A percentile compares a stretch with the other conserved stretches of the same genome.
These are phyloP conservation scores for Botrytis cinerea DNA, from an alignment of 2,329 filamentous ascomycete species.

Conservation along the genomic window DNA sequence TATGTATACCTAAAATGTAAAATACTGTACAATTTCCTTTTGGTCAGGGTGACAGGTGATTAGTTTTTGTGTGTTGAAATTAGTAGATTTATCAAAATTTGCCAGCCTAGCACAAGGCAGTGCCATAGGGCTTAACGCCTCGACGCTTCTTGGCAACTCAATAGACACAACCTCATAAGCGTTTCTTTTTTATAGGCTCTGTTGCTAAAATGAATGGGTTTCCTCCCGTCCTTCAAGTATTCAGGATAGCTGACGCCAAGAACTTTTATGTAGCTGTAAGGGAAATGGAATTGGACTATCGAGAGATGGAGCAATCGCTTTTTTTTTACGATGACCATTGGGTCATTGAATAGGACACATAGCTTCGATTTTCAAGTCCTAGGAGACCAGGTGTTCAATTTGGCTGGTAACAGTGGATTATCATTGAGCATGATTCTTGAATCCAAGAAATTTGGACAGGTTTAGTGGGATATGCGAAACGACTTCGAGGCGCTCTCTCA, in stretches of 20 bases:
- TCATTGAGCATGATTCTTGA: slow-evolving; percentile 2
- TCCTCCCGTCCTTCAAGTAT: neutral
- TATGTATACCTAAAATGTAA: no score
- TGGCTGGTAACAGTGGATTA: neutral
- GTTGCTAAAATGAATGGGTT: neutral
- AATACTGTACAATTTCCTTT: no score
- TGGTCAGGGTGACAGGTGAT: no score
- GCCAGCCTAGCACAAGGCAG: no score
- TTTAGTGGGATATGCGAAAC: slow-evolving; percentile 3
- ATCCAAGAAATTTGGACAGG: neutral
- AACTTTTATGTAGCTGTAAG: slow-evolving; percentile 7
- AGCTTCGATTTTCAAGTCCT: slow-evolving; percentile 3
- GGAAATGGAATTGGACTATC: neutral
- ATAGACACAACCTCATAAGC: no score
- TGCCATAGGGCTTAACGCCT: no score
- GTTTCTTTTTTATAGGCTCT: no score
- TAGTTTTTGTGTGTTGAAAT: no score
- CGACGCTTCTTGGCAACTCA: no score
- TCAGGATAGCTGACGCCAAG: neutral
- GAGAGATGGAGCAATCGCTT: neutral
- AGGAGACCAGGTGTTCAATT: neutral
- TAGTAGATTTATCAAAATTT: no score
- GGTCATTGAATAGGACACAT: slow-evolving; percentile 1
- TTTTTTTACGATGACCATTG: neutral
- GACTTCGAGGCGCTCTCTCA: slow-evolving; percentile 15